Evolutionary conservation across 352 stramenopile species (phyloP).

Genomic region (Phytopythium sindhum): DNA sequence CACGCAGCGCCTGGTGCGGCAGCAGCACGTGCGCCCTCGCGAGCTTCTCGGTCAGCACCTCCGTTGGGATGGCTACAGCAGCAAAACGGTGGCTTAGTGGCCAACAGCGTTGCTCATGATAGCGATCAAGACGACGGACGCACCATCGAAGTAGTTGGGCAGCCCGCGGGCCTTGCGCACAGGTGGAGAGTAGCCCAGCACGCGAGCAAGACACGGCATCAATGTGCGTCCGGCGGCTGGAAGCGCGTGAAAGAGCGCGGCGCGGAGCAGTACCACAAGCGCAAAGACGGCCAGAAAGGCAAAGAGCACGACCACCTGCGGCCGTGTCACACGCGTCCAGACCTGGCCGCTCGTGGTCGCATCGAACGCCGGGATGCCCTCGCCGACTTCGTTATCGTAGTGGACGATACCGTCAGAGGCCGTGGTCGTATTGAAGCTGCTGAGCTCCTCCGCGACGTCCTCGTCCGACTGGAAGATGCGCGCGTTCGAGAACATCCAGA

Average conservation of each 20-base stretch:
- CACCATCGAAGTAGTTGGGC: conserved; percentile 84
- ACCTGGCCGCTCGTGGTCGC: conserved; percentile 36
- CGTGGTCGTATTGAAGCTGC: conserved; percentile 6
- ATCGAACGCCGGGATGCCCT: conserved; percentile 60
- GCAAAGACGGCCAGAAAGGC: conserved; percentile 58
- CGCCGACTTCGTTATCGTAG: conserved; percentile 21
- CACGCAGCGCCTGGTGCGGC: conserved; percentile 28
- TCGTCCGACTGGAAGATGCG: conserved; percentile 69
- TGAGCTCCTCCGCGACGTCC: conserved; percentile 18
- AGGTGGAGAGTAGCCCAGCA: conserved; percentile 50
- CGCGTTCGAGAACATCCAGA: conserved; percentile 89
- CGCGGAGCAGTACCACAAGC: conserved; percentile 43
- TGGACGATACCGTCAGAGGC: conserved; percentile 2
- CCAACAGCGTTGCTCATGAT: not conserved
- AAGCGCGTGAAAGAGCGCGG: conserved; percentile 70
- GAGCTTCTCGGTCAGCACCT: conserved; percentile 55
- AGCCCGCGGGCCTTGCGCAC: conserved; percentile 39
- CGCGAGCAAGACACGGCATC: conserved; percentile 45
- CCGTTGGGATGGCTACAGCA: conserved; percentile 48
- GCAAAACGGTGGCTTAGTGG: not conserved
- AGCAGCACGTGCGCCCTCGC: conserved; percentile 20
- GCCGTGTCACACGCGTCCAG: conserved; percentile 55
- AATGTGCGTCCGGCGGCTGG: conserved; percentile 51
- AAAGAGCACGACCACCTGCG: conserved; percentile 77
- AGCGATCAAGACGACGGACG: not conserved